These are phyloP conservation scores for Tremella fuciformis DNA, from an alignment of 768 basidiomycete genomes.

Conservation along the genomic window DNA sequence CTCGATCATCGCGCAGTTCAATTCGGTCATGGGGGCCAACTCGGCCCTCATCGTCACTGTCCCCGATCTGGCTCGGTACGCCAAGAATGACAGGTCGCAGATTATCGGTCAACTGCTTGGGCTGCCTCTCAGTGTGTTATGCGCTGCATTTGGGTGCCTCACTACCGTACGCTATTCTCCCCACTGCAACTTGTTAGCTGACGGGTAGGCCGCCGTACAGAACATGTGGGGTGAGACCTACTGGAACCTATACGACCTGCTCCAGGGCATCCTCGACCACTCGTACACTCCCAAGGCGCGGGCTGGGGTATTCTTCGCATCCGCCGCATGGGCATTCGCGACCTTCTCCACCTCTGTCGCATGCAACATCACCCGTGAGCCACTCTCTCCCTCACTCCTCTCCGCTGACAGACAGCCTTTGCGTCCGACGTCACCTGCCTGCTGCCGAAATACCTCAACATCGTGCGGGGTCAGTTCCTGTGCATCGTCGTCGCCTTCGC, in stretches of 20 bases:
- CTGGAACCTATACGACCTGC: conserved; percentile 20
- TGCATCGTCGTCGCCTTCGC: conserved; percentile 8
- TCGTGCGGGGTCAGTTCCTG: conserved; percentile 16
- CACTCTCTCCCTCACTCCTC: background rate
- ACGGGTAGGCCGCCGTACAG: background rate
- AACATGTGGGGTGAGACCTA: conserved; percentile 14
- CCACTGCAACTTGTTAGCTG: too few relatives aligned
- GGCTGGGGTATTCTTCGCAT: conserved; percentile 6
- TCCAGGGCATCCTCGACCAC: conserved; percentile 15
- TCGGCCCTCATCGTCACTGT: conserved; percentile 13
- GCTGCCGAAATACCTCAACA: conserved; percentile 14
- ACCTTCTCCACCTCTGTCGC: conserved; percentile 11
- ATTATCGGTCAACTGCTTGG: too few relatives aligned
- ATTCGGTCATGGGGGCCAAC: conserved; percentile 8
- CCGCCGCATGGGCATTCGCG: conserved; percentile 3
- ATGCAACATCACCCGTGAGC: too few relatives aligned
- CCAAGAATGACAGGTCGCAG: conserved; percentile 11
- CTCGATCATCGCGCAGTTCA: conserved; percentile 12
- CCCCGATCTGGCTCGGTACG: conserved; percentile 15
- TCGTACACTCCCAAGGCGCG: conserved; percentile 14
- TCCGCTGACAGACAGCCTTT: conserved; percentile 19
- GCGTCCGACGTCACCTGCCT: conserved; percentile 11
- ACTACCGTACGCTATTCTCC: too few relatives aligned
- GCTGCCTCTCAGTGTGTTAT: too few relatives aligned
- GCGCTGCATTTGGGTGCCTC: too few relatives aligned